Base-by-base conservation (phyloP, 371 early-diverging fungal genomes). In the Mortierella polycephala region DNA sequence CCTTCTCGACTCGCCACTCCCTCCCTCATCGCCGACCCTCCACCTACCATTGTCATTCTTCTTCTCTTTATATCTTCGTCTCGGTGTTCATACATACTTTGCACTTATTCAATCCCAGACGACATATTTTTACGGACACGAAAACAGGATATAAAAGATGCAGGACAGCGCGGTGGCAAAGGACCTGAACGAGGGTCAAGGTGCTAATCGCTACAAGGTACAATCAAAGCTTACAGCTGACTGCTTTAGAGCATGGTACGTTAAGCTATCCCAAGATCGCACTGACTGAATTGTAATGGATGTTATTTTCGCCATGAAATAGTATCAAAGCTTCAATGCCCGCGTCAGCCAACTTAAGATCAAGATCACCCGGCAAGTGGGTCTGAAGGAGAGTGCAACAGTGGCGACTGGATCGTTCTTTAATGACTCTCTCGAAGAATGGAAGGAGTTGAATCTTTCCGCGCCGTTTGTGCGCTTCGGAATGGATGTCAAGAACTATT, bases 401-500 rank as follows among this genome's bases (percentile, higher is more conserved):
- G 76, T 71, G 11, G 86, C 84, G 11, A 83, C 86, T 56, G 93
- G 90, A 40, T 94, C 96, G 23, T 96, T 90, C 80, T 97, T 98
- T 71, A 87, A 91, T 58, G 93, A 95, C 65, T 84, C 92, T 0
- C 76, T 97, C 13, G 82, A 84, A 41, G 84, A 87, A 50, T 96
- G 95, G 95, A 86, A 83, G 60, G 98, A 98, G 62, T 84, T 94
- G 49, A 97, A 98, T 83, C 81, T 91, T 71, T 96, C 99, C 2
- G 85, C 86, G 40, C 87, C 94, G 39, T 98, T 95, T 80, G 85
- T 85, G 11, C 83, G 81, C 12, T 95, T 97, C 72, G 67, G 75
- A 14, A 79, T 83, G 23, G 91, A 94, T 18, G 87, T 96, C 45
- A 74, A 81, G 44, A 85, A 85, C 18, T 85, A 88, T 62, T 84